Percentiles rank a stretch among this genome's conserved stretches.
phyloP scores from a whole-genome alignment of 2,329 filamentous ascomycete genomes.

The Calycina herbarum region DNA sequence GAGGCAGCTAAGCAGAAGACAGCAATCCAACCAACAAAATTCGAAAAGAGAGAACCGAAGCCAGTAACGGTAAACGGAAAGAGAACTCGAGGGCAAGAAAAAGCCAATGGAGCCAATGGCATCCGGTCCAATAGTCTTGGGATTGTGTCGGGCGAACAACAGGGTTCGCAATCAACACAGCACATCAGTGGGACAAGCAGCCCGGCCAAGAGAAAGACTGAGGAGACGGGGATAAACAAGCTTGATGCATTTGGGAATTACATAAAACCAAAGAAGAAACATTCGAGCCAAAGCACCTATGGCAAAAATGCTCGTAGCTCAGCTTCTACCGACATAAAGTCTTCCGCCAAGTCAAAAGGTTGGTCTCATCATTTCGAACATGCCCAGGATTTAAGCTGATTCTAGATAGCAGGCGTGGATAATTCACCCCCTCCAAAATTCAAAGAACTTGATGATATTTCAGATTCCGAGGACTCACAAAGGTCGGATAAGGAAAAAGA shows the following conservation, averaged over 20 bases:
- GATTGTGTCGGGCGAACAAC: not conserved
- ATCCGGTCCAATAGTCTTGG: not conserved
- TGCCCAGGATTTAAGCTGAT: not conserved
- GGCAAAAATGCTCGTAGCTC: not conserved
- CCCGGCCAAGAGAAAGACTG: constrained; percentile 24
- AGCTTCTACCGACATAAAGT: not conserved
- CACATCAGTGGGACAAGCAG: not conserved
- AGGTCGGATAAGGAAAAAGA: not conserved
- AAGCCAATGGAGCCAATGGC: not conserved
- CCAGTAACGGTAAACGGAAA: not conserved
- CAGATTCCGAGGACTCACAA: not conserved
- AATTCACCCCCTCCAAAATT: constrained; percentile 12
- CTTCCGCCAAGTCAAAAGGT: not conserved
- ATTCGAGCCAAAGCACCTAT: not conserved
- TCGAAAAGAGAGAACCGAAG: not conserved
- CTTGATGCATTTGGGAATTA: not conserved
- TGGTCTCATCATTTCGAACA: not conserved
- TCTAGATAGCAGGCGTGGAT: constrained; percentile 1
- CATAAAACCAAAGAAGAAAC: not conserved
- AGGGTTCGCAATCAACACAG: not conserved
- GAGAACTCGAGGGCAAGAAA: not conserved
- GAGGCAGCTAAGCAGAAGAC: not conserved
- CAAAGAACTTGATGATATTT: not conserved
- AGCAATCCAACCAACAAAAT: not conserved
- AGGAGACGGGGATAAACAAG: constrained; percentile 3